Evolutionary conservation across 345 rosid species (phyloP).

Genomic region (Hevea brasiliensis): DNA sequence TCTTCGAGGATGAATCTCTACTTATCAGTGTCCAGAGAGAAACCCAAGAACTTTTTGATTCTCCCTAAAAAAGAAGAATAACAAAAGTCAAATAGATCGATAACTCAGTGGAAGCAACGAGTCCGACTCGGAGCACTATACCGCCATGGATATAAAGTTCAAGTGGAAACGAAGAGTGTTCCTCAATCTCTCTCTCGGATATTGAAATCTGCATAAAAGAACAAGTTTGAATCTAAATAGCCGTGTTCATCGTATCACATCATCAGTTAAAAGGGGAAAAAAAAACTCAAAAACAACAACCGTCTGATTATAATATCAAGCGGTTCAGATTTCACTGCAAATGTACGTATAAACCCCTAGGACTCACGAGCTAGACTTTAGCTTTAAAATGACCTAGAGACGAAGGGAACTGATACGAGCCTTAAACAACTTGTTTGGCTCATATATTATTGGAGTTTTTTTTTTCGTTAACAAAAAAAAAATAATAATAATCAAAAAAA

Average conservation of each 20-base stretch:
- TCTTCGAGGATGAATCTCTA: slow-evolving; percentile 13
- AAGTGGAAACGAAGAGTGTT: neutral
- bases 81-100: slow-evolving; percentile 12
- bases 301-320: slow-evolving; percentile 34
- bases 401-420: slow-evolving; percentile 38
- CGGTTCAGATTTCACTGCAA: slow-evolving; percentile 35
- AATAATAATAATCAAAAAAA: neutral
- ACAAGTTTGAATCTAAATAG: neutral
- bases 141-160: slow-evolving; percentile 7
- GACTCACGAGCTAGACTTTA: slow-evolving; percentile 29
- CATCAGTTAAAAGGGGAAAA: neutral
- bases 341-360: slow-evolving; percentile 8
- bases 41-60: slow-evolving; percentile 1
- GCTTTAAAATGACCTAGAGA: slow-evolving; percentile 21
- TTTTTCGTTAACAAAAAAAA: too few species aligned
- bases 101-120: slow-evolving; percentile 14
- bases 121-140: slow-evolving; percentile 8
- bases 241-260: slow-evolving; percentile 23
- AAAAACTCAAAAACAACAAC: neutral
- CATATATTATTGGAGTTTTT: too few species aligned
- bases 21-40: neutral
- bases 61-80: neutral
- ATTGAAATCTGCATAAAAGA: slow-evolving; percentile 34
- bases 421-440: neutral
- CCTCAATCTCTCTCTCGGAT: neutral